Percentiles rank a stretch among this genome's conserved stretches.
phyloP scores from a whole-genome alignment of 306 rosid species.

The Casuarina equisetifolia region DNA sequence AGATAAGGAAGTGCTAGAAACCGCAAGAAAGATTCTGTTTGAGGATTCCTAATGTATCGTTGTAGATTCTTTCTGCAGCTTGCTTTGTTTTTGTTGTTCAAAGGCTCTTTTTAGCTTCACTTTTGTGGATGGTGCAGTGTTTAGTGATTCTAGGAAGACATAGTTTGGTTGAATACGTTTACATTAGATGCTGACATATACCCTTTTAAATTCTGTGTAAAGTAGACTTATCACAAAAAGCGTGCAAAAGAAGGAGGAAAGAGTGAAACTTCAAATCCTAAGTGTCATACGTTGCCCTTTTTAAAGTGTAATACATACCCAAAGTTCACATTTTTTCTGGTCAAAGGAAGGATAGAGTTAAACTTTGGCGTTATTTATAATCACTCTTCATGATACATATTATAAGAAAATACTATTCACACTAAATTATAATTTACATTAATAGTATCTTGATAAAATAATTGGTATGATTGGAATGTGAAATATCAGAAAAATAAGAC shows the following conservation, averaged over 20 bases:
- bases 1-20: slow-evolving; percentile 87
- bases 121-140: too few species aligned
- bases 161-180: not conserved
- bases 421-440: too few species aligned
- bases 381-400: slow-evolving; percentile 86
- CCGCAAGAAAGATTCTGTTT: slow-evolving; percentile 78
- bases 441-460: too few species aligned
- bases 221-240: slow-evolving; percentile 8
- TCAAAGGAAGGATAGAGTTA: slow-evolving; percentile 73
- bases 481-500: too few species aligned
- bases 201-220: slow-evolving; percentile 37
- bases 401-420: too few species aligned
- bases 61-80: slow-evolving; percentile 28
- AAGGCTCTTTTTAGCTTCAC: too few species aligned
- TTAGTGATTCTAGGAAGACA: slow-evolving; percentile 3
- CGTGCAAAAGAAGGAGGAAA: not conserved
- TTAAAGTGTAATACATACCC: slow-evolving; percentile 48
- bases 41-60: slow-evolving; percentile 63
- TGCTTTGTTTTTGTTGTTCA: too few species aligned
- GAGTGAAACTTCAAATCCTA: slow-evolving; percentile 1
- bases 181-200: too few species aligned
- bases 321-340: slow-evolving; percentile 51
- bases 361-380: slow-evolving; percentile 74
- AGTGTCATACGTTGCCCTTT: slow-evolving; percentile 11
- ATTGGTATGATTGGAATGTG: too few species aligned